phyloP scores from a whole-genome alignment of 768 basidiomycete species.

The Agaricus blazei region DNA sequence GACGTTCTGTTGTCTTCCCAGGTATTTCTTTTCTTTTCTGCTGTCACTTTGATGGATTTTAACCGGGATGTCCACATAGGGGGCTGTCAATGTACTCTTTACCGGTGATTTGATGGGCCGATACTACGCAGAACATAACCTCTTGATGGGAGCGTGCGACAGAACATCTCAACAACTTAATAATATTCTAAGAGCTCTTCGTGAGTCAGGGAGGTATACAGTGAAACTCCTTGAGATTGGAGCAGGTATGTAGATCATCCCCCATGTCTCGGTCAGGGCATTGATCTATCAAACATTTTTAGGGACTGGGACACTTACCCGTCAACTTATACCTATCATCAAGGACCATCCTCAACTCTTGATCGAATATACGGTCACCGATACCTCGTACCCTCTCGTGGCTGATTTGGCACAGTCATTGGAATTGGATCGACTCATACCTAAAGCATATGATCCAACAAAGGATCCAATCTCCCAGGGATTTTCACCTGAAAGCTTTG shows the following conservation, averaged over 20 bases:
- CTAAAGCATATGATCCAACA: neutral
- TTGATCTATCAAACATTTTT: too few species aligned
- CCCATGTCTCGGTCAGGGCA: too few species aligned
- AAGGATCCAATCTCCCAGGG: neutral
- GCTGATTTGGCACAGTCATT: neutral
- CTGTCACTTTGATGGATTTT: neutral
- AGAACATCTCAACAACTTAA: neutral
- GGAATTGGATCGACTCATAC: neutral
- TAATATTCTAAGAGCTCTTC: neutral
- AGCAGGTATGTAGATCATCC: neutral
- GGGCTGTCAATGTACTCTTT: neutral
- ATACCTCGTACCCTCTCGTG: conserved; percentile 1
- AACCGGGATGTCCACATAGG: neutral
- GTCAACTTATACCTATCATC: neutral
- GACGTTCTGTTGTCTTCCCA: neutral
- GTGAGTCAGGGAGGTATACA: neutral
- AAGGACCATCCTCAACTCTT: neutral
- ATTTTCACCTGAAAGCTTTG: neutral
- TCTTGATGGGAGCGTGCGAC: neutral
- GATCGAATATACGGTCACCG: conserved; percentile 2
- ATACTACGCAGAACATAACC: neutral
- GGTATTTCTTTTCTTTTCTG: neutral
- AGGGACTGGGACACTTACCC: conserved; percentile 1
- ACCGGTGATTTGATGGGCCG: conserved; percentile 1
- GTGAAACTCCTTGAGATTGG: conserved; percentile 1